Percentiles rank a stretch among this genome's conserved stretches.
These are phyloP conservation scores for Pythium rishiriense DNA, from an alignment of 352 stramenopile species.

Conservation along the genomic window DNA sequence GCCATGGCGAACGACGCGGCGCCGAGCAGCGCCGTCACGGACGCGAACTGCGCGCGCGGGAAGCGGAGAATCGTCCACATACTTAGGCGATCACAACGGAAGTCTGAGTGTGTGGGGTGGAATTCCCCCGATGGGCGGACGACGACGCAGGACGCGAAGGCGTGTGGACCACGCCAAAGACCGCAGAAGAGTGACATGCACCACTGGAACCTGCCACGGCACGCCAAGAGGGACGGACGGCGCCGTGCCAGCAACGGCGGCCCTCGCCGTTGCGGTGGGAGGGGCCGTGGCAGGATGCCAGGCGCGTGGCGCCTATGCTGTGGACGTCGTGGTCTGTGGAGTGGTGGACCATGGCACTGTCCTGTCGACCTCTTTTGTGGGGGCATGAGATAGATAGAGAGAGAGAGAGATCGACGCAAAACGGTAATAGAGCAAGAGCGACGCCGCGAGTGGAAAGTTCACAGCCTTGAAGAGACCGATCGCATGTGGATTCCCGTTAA, in stretches of 20 bases:
- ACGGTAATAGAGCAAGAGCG: background rate
- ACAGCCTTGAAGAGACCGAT: conserved; percentile 18
- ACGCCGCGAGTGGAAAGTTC: too few relatives aligned
- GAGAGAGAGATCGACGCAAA: too few relatives aligned
- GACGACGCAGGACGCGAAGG: conserved; percentile 18
- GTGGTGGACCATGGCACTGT: too few relatives aligned
- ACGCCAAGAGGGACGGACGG: too few relatives aligned
- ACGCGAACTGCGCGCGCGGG: conserved; percentile 14
- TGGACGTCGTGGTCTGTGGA: too few relatives aligned
- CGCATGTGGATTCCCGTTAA: conserved; percentile 3
- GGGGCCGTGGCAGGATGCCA: too few relatives aligned
- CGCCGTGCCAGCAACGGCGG: too few relatives aligned
- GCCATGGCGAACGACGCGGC: conserved; percentile 21
- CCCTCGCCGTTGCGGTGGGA: too few relatives aligned
- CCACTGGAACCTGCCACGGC: too few relatives aligned
- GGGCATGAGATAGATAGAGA: background rate
- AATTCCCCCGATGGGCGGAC: conserved; percentile 21
- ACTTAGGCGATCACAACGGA: conserved; percentile 3
- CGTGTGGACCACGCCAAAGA: conserved; percentile 20
- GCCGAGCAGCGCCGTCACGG: conserved; percentile 7
- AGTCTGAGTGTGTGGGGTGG: conserved; percentile 9
- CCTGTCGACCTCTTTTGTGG: too few relatives aligned
- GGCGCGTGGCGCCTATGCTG: too few relatives aligned
- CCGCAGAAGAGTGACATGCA: conserved; percentile 10
- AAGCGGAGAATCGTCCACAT: conserved; percentile 32